A percentile compares a stretch with the other conserved stretches of the same genome.
These are phyloP conservation scores for Boletus hoseneyae DNA, from an alignment of 1,284 basidiomycete genomes.

Conservation along the genomic window DNA sequence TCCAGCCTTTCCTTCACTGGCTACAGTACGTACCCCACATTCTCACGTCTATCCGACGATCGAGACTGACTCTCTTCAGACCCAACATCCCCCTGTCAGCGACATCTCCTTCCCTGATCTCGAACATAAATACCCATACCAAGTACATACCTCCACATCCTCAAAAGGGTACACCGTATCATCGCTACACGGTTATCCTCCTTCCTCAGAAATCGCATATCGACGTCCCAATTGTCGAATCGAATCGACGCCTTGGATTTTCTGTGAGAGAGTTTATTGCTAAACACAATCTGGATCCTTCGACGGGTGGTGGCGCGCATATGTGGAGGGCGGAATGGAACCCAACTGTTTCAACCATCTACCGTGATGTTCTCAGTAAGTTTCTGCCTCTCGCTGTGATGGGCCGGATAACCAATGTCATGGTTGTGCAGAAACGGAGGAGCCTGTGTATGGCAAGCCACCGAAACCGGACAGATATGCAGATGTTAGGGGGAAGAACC, in stretches of 20 bases:
- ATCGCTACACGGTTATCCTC: constrained; percentile 78
- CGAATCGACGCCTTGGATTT: constrained; percentile 53
- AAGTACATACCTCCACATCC: constrained; percentile 86
- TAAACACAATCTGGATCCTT: constrained; percentile 50
- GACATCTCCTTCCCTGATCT: constrained; percentile 41
- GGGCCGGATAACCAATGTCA: constrained; percentile 3
- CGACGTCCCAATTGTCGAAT: constrained; percentile 36
- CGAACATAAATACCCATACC: constrained; percentile 50
- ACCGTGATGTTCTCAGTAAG: constrained; percentile 67
- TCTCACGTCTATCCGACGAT: background rate
- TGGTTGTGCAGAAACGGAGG: constrained; percentile 46
- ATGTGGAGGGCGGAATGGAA: constrained; percentile 87
- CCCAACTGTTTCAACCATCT: constrained; percentile 61
- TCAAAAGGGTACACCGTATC: constrained; percentile 79
- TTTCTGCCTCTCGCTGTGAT: constrained; percentile 18
- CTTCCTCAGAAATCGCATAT: constrained; percentile 62
- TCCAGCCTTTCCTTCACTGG: constrained; percentile 82
- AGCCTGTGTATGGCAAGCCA: constrained; percentile 64
- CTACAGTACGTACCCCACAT: constrained; percentile 58
- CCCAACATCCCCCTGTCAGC: constrained; percentile 81
- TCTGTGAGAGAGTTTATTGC: constrained; percentile 61
- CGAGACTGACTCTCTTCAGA: constrained; percentile 36
- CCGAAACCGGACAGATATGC: constrained; percentile 60
- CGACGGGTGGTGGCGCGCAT: constrained; percentile 66
- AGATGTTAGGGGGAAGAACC: constrained; percentile 50